Conservation (phyloP, 176 grass and related monocot species). For the Paspalum notatum region DNA sequence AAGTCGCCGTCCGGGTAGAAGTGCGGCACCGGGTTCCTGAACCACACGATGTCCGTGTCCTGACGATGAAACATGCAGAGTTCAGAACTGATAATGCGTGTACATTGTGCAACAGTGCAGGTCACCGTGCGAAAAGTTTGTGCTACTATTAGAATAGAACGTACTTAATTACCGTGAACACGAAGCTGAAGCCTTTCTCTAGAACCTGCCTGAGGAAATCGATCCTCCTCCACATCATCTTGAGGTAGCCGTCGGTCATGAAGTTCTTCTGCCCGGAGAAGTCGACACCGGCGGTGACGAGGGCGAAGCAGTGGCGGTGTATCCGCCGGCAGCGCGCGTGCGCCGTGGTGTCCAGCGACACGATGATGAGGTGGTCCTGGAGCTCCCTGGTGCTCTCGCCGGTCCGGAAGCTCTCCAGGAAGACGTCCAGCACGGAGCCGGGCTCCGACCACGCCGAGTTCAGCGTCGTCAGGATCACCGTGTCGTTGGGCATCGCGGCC, state of each 20-base stretch:
- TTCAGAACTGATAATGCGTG: neutral
- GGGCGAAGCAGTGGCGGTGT: constrained; percentile 60
- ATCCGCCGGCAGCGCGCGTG: constrained; percentile 53
- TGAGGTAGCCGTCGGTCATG: constrained; percentile 67
- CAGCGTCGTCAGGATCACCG: constrained; percentile 72
- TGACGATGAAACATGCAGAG: neutral
- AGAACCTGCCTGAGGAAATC: constrained; percentile 61
- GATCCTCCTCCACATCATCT: constrained; percentile 71
- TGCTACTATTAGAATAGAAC: too few species aligned
- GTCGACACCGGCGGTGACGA: constrained; percentile 54
- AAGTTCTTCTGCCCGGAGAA: constrained; percentile 65
- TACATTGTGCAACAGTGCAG: too few species aligned
- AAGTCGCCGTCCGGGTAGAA: constrained; percentile 47
- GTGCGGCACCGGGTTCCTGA: constrained; percentile 63
- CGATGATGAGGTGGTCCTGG: constrained; percentile 68
- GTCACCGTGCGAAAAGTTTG: too few species aligned
- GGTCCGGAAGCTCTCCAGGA: constrained; percentile 77
- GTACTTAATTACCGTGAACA: constrained; percentile 65
- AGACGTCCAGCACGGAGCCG: constrained; percentile 69
- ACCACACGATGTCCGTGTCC: constrained; percentile 78
- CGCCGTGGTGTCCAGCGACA: constrained; percentile 59
- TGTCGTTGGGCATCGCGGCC: constrained; percentile 66
- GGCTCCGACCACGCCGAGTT: constrained; percentile 70
- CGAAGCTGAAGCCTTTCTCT: constrained; percentile 76
- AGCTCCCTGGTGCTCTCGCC: constrained; percentile 57